A percentile compares a stretch with the other conserved stretches of the same genome.
Conservation (phyloP, 2,329 filamentous ascomycete genomes). For the Exophiala phaeomuriformis region DNA sequence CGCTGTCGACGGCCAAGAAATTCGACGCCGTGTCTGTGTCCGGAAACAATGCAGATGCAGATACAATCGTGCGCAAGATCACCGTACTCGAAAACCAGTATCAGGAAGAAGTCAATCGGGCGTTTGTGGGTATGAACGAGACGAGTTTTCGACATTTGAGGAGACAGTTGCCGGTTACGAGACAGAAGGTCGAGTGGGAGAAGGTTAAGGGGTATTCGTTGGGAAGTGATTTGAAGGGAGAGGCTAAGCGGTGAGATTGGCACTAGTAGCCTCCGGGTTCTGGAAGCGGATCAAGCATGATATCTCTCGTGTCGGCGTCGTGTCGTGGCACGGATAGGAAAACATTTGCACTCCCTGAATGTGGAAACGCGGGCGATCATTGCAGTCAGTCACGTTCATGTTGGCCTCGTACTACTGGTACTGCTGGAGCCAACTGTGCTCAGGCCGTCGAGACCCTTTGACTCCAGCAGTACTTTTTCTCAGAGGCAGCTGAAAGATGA, state of each 20-base stretch:
- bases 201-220: constrained; percentile 90
- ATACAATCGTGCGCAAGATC: constrained; percentile 68
- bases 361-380: too few relatives aligned
- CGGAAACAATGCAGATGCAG: constrained; percentile 48
- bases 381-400: too few relatives aligned
- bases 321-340: too few relatives aligned
- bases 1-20: constrained; percentile 75
- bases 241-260: constrained; percentile 13
- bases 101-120: constrained; percentile 89
- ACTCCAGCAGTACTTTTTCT: too few relatives aligned
- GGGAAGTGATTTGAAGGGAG: constrained; percentile 37
- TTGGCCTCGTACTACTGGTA: too few relatives aligned
- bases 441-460: too few relatives aligned
- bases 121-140: constrained; percentile 81
- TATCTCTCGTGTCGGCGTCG: too few relatives aligned
- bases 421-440: too few relatives aligned
- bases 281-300: too few relatives aligned
- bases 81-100: constrained; percentile 79
- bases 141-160: constrained; percentile 90
- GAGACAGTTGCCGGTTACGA: constrained; percentile 87
- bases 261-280: too few relatives aligned
- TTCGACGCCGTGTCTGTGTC: constrained; percentile 14
- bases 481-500: too few relatives aligned
- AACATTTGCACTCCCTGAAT: too few relatives aligned
- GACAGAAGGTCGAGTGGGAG: constrained; percentile 99